A percentile compares a stretch with the other conserved stretches of the same genome.
phyloP scores from a whole-genome alignment of 305 asterid genomes.

The Fraxinus ornus region DNA sequence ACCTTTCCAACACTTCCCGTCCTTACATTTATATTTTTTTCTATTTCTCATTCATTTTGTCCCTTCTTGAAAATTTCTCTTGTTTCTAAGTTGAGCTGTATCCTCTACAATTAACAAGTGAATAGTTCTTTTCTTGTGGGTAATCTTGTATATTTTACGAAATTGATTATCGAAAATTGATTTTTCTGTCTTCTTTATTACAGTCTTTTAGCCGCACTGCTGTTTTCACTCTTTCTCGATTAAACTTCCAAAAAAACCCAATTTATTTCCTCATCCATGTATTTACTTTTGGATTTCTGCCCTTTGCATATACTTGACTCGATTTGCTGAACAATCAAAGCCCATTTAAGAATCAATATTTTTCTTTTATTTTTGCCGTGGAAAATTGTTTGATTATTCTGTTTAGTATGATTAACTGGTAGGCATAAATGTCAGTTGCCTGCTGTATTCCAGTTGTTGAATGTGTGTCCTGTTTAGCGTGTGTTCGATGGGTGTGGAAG shows the following conservation, averaged over 20 bases:
- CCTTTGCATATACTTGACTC: neutral
- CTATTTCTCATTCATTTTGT: neutral
- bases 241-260: neutral
- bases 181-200: neutral
- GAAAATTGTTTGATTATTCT: slow-evolving; percentile 21
- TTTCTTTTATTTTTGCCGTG: slow-evolving; percentile 7
- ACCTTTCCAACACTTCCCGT: neutral
- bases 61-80: neutral
- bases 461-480: slow-evolving; percentile 88
- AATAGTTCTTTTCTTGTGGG: neutral
- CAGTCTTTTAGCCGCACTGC: neutral
- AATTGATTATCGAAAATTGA: neutral
- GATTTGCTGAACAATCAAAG: neutral
- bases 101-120: neutral
- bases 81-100: neutral
- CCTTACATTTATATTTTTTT: neutral
- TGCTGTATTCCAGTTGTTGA: slow-evolving; percentile 87
- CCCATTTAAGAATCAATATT: neutral
- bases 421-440: slow-evolving; percentile 83
- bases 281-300: neutral
- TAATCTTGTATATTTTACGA: neutral
- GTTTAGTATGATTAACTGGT: slow-evolving; percentile 28
- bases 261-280: neutral
- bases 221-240: neutral
- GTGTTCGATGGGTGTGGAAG: slow-evolving; percentile 97